These are phyloP conservation scores for Cercophora sp. DNA, from an alignment of 495 filamentous ascomycete species.

Conservation along the genomic window DNA sequence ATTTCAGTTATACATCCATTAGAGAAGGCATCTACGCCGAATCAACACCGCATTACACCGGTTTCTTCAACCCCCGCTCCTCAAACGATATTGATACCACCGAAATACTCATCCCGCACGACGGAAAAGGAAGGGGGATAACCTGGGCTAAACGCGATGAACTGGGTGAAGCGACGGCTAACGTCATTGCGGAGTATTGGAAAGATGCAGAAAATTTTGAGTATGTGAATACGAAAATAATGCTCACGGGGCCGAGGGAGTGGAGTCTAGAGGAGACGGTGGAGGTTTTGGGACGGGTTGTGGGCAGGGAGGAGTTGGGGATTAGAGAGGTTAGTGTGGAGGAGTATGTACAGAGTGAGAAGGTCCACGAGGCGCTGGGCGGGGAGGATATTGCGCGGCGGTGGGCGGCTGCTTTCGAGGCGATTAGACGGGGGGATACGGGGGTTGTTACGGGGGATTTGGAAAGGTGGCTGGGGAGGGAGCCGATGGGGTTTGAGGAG, in stretches of 20 bases:
- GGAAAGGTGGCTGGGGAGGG: conserved; percentile 35
- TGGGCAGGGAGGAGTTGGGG: conserved; percentile 26
- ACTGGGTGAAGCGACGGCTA: conserved; percentile 45
- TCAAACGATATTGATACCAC: conserved; percentile 9
- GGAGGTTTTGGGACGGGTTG: conserved; percentile 28
- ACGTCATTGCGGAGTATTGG: conserved; percentile 33
- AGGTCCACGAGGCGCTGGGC: conserved; percentile 22
- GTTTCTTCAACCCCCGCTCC: conserved; percentile 49
- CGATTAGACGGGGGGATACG: conserved; percentile 39
- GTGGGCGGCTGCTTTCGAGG: conserved; percentile 42
- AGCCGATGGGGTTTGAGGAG: conserved; percentile 28
- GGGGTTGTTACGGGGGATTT: conserved; percentile 32
- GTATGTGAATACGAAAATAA: conserved; percentile 34
- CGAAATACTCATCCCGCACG: conserved; percentile 50
- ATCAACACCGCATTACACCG: conserved; percentile 66
- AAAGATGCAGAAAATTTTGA: conserved; percentile 17
- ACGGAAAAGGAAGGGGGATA: conserved; percentile 42
- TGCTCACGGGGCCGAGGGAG: conserved; percentile 38
- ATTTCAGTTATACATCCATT: conserved; percentile 45
- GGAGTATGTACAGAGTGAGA: conserved; percentile 36
- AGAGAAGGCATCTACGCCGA: conserved; percentile 65
- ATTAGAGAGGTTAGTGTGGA: conserved; percentile 38
- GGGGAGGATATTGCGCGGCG: conserved; percentile 19
- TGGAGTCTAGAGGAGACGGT: conserved; percentile 41
- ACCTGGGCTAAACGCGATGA: conserved; percentile 54